Evolutionary conservation across 805 yeast genomes (phyloP).

Genomic region (Candida sphagnicola): DNA sequence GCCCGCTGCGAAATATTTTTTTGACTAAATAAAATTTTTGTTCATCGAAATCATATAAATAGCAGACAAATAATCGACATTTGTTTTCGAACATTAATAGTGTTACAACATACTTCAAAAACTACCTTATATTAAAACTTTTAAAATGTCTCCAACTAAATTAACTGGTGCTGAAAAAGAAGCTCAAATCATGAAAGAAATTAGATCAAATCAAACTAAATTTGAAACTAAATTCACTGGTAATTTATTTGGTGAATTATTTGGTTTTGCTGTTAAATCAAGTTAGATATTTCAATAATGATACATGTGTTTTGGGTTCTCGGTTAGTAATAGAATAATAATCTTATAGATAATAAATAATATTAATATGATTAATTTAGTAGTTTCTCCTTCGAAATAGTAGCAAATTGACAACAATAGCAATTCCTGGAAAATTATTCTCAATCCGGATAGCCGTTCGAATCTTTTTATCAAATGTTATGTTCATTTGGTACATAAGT

Average conservation of each 20-base stretch:
- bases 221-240: conserved; percentile 40
- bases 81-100: not conserved
- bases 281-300: not conserved
- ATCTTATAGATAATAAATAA: not conserved
- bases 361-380: not conserved
- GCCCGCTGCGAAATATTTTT: not conserved
- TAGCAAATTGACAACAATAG: too few relatives aligned
- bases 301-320: not conserved
- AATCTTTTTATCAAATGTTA: too few relatives aligned
- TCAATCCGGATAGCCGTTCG: too few relatives aligned
- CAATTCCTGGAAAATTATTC: too few relatives aligned
- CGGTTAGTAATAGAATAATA: not conserved
- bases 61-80: not conserved
- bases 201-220: conserved; percentile 30
- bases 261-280: conserved; percentile 29
- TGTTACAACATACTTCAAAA: not conserved
- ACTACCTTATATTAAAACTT: not conserved
- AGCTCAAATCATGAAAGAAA: conserved; percentile 43
- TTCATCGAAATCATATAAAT: not conserved
- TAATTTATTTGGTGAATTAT: conserved; percentile 38
- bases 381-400: too few relatives aligned
- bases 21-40: not conserved
- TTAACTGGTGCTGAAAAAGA: conserved; percentile 41
- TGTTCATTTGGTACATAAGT: too few relatives aligned
- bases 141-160: conserved; percentile 8